Percentiles rank a stretch among this genome's conserved stretches.
These are phyloP conservation scores for Metschnikowia gruessii DNA, from an alignment of 805 yeast species.

Conservation along the genomic window DNA sequence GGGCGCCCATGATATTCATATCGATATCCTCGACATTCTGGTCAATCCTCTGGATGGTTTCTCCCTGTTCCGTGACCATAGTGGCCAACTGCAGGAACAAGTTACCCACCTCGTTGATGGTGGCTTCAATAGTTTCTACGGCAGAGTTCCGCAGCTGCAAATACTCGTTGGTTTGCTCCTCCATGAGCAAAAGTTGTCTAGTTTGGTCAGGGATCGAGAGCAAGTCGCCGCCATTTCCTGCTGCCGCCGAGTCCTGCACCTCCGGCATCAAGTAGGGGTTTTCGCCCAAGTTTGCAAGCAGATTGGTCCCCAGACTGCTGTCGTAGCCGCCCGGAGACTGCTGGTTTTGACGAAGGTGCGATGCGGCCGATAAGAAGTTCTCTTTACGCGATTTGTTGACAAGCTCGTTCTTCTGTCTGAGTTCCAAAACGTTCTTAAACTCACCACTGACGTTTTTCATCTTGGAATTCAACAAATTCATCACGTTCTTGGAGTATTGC, in stretches of 20 bases:
- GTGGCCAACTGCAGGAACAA: conserved; percentile 92
- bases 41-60: conserved; percentile 91
- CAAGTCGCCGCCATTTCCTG: conserved; percentile 37
- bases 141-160: conserved; percentile 83
- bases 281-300: conserved; percentile 30
- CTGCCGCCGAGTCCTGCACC: conserved; percentile 19
- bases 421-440: conserved; percentile 84
- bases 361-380: conserved; percentile 63
- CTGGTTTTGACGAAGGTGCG: conserved; percentile 27
- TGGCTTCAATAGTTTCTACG: conserved; percentile 94
- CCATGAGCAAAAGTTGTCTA: conserved; percentile 70
- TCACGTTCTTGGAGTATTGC: conserved; percentile 80
- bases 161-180: conserved; percentile 75
- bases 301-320: conserved; percentile 4
- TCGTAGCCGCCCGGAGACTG: conserved; percentile 25
- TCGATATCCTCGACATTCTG: conserved; percentile 91
- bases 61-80: conserved; percentile 98
- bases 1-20: conserved; percentile 89
- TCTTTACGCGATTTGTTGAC: conserved; percentile 79
- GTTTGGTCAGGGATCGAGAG: conserved; percentile 82
- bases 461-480: conserved; percentile 80
- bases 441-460: conserved; percentile 91
- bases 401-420: conserved; percentile 79
- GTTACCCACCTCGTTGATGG: conserved; percentile 94
- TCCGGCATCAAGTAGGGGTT: conserved; percentile 37